Evolutionary conservation across 2,329 filamentous ascomycete genomes (phyloP), one percentile per base, ranked within the genome.

Genomic region (Pestalotiopsis sp.): DNA sequence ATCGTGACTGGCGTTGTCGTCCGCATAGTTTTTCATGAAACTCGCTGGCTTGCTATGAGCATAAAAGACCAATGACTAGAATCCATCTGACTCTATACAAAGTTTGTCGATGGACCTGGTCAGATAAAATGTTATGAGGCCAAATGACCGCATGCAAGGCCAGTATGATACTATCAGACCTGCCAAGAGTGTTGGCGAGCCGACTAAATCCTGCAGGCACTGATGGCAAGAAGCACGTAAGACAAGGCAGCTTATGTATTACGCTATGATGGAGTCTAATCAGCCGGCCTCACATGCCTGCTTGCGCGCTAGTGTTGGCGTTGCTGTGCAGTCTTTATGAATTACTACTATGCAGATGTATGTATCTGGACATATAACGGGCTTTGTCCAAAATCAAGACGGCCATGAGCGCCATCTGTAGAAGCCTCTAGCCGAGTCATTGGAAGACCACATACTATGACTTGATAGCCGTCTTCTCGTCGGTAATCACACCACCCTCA

Each of bases 391-490:
- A 36, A 36, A 36, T 36, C 31, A 36, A 9, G 31, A 7, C 31
- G 7, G 6, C 31, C 31, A 36, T 36, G 7, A 1, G 31, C 31
- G 1, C 6, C 7, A 2, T 9, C 31, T 9, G 31, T 5, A 36
- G 7, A 36, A 36, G 7, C 31, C 7, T 36, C 7, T 9, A 36
- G 31, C 31, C 9, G 7, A 9, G 31, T 36, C 31, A 9, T 36
- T 36, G 6, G 31, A 36, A 36, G 31, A 36, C 31, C 31, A 36
- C 7, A 36, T 36, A 36, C 31, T 39, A 63, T 63, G 63, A 25
- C 45, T 65, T 57, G 31, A 65, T 36, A 23, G 41, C 14, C 6
- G 36, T 41, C 38, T 68, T 69, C 66, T 69, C 67, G 25, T 69
- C 63, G 20, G 55, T 7, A 17, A 65, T 20, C 4, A 63, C 27